Percentiles rank a stretch among this genome's conserved stretches.
These are phyloP conservation scores for Epichloe scottii DNA, from an alignment of 2,329 filamentous ascomycete genomes.

Conservation along the genomic window DNA sequence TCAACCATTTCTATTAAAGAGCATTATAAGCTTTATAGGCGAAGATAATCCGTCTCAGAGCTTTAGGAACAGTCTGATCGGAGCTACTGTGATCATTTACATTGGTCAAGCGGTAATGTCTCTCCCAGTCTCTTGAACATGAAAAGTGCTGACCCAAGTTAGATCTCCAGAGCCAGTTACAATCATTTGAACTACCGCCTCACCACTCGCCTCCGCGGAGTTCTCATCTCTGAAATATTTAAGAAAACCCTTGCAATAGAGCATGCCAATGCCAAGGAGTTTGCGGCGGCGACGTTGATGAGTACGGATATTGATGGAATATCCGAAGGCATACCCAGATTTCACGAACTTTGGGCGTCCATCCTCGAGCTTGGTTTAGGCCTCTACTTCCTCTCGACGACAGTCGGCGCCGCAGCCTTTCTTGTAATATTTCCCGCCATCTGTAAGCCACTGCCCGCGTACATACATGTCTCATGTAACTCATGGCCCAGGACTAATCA, in stretches of 20 bases:
- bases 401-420: constrained; percentile 5
- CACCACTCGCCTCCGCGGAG: too few species aligned
- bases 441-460: not conserved
- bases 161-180: too few species aligned
- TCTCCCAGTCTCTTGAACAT: too few species aligned
- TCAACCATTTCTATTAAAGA: constrained; percentile 26
- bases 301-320: constrained; percentile 30
- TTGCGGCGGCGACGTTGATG: constrained; percentile 29
- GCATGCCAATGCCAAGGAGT: constrained; percentile 18
- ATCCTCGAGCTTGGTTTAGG: constrained; percentile 12
- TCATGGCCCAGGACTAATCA: not conserved
- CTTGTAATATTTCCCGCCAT: constrained; percentile 56
- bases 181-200: too few species aligned
- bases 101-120: too few species aligned
- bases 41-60: too few species aligned
- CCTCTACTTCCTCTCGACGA: constrained; percentile 5
- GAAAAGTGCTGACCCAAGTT: too few species aligned
- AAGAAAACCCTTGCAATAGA: not conserved
- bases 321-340: constrained; percentile 9
- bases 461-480: too few species aligned
- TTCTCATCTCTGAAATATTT: too few species aligned
- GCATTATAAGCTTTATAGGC: too few species aligned
- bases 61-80: too few species aligned
- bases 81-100: too few species aligned
- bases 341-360: constrained; percentile 23